Conservation (phyloP, 1,139 yeast genomes). For the Casaregolazyma suthepensis region DNA sequence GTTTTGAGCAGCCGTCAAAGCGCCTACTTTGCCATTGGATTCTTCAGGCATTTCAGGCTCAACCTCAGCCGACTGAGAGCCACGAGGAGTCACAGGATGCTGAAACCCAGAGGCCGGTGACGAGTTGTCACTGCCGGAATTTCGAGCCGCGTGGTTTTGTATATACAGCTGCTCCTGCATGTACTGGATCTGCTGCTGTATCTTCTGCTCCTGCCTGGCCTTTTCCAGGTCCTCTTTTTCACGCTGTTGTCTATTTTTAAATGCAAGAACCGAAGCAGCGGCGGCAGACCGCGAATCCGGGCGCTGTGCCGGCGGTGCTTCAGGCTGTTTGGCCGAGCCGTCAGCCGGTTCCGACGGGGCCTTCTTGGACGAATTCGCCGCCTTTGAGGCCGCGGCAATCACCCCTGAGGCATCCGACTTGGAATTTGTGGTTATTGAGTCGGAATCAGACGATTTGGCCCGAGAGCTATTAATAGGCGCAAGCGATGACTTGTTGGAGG, state of each 20-base stretch:
- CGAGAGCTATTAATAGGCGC: slow-evolving; percentile 2
- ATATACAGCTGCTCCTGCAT: slow-evolving; percentile 3
- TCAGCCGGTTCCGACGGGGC: background rate
- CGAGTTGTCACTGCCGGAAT: background rate
- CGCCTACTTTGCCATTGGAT: background rate
- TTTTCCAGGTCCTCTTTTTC: slow-evolving; percentile 5
- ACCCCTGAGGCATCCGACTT: background rate
- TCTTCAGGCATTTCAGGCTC: background rate
- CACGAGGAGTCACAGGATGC: background rate
- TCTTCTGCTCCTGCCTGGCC: slow-evolving; percentile 4
- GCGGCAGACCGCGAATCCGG: slow-evolving; percentile 4
- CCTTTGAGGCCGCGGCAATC: slow-evolving; percentile 12
- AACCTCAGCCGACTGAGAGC: background rate
- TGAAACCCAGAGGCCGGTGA: background rate
- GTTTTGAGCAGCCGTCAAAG: background rate
- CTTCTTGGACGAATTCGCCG: slow-evolving; percentile 4
- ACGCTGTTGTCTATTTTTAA: slow-evolving; percentile 4
- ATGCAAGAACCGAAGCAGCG: slow-evolving; percentile 11
- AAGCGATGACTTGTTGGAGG: background rate
- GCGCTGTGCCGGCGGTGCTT: background rate
- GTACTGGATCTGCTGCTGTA: slow-evolving; percentile 2
- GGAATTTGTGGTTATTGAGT: background rate
- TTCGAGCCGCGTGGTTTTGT: background rate
- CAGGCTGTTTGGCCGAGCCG: background rate
- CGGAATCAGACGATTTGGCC: background rate